phyloP scores from a whole-genome alignment of 176 grass and related monocot genomes.

The Raddia guianensis region DNA sequence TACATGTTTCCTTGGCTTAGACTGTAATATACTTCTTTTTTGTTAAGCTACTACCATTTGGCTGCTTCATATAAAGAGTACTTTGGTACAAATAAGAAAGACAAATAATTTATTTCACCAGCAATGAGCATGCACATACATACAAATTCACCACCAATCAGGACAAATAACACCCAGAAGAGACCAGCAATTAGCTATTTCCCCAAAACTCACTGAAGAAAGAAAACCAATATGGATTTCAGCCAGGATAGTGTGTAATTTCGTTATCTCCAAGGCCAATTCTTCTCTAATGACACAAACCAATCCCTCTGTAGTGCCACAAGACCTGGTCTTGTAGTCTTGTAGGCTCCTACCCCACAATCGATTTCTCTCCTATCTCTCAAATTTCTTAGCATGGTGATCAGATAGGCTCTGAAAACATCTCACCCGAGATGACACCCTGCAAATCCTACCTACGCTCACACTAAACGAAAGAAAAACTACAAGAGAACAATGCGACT shows the following conservation, averaged over 20 bases:
- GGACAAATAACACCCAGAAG: neutral
- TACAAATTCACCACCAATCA: neutral
- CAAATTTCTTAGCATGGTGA: neutral
- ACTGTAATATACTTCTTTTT: neutral
- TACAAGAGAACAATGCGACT: neutral
- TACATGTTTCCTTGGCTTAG: too few species aligned
- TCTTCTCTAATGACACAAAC: neutral
- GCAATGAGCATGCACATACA: neutral
- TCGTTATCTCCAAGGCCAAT: neutral
- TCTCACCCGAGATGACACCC: neutral
- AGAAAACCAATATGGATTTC: neutral
- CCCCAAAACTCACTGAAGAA: neutral
- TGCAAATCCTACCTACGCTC: neutral
- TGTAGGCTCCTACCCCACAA: neutral
- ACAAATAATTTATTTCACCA: neutral
- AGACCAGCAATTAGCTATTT: neutral
- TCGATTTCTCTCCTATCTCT: neutral
- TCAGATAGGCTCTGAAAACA: neutral
- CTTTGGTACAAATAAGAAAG: slow-evolving; percentile 1
- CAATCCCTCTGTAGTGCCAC: neutral
- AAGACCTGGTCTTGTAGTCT: neutral
- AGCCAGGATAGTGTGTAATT: neutral
- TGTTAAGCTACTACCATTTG: neutral
- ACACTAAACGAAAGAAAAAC: slow-evolving; percentile 5
- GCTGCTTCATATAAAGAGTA: neutral